Conservation (phyloP, 2,329 filamentous ascomycete genomes). For the Aspergillus phoenicis region DNA sequence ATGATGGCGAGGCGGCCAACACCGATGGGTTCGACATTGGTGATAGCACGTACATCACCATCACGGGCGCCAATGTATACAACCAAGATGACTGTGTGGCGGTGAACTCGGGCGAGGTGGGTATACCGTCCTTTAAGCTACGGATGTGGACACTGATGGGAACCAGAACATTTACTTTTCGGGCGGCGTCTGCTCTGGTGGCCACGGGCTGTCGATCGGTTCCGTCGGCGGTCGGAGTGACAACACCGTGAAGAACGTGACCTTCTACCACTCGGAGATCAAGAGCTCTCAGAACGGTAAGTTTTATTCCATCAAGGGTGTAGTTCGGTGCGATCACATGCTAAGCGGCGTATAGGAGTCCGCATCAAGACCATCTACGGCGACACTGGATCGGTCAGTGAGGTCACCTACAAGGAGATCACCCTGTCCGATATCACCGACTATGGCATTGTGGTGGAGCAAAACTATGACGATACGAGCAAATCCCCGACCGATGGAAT, state of each 20-base stretch:
- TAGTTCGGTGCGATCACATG: too few relatives aligned
- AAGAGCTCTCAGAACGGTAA: conserved; percentile 57
- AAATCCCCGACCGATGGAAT: background rate
- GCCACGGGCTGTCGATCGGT: conserved; percentile 63
- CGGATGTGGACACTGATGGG: background rate
- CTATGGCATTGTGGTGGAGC: conserved; percentile 1
- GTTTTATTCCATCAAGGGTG: background rate
- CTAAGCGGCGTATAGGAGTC: conserved; percentile 28
- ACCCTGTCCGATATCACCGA: background rate
- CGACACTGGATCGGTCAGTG: conserved; percentile 46
- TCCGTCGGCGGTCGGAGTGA: conserved; percentile 58
- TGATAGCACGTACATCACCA: conserved; percentile 51
- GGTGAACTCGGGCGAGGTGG: conserved; percentile 56
- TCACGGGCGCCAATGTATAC: conserved; percentile 54
- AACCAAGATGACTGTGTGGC: conserved; percentile 65
- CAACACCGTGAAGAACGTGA: conserved; percentile 59
- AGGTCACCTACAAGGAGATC: conserved; percentile 29
- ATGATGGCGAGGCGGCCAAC: conserved; percentile 51
- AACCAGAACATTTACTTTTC: conserved; percentile 23
- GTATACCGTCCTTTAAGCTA: too few relatives aligned
- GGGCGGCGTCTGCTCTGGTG: conserved; percentile 34
- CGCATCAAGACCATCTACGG: conserved; percentile 61
- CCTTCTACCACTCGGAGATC: conserved; percentile 54
- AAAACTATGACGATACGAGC: conserved; percentile 4
- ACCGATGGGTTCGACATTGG: conserved; percentile 51